Conservation (phyloP, 441 rosid genomes). For the Metrosideros polymorpha region DNA sequence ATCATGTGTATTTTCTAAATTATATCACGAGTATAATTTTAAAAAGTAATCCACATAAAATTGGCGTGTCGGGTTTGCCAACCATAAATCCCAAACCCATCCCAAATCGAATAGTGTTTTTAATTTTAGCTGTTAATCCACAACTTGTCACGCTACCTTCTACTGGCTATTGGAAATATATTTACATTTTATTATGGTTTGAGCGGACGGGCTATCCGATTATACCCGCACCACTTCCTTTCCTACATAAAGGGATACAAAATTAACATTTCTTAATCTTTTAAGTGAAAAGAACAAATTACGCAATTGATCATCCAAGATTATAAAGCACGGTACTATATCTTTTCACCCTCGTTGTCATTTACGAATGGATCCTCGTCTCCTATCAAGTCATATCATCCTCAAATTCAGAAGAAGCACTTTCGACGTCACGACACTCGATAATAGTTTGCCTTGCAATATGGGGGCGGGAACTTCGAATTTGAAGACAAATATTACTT, state of each 20-base stretch:
- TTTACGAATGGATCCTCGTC: no score
- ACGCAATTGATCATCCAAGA: no score
- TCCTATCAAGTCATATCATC: no score
- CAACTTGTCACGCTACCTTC: background rate
- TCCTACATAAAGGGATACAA: background rate
- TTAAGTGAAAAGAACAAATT: no score
- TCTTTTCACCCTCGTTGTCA: no score
- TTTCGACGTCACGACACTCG: no score
- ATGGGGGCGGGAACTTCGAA: no score
- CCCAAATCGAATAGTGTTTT: background rate
- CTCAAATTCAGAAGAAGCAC: no score
- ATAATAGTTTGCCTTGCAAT: no score
- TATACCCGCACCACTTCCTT: rapidly evolving
- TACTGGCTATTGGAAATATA: background rate
- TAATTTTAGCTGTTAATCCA: background rate
- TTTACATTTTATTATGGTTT: background rate
- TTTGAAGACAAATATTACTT: no score
- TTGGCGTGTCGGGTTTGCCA: background rate
- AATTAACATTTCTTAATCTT: no score
- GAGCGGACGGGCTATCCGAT: rapidly evolving
- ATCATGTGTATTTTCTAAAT: background rate
- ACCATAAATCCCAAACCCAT: background rate
- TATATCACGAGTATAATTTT: background rate
- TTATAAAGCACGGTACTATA: no score
- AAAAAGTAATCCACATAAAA: background rate